Base-by-base conservation (phyloP, 345 rosid genomes). In the Reutealis trisperma region DNA sequence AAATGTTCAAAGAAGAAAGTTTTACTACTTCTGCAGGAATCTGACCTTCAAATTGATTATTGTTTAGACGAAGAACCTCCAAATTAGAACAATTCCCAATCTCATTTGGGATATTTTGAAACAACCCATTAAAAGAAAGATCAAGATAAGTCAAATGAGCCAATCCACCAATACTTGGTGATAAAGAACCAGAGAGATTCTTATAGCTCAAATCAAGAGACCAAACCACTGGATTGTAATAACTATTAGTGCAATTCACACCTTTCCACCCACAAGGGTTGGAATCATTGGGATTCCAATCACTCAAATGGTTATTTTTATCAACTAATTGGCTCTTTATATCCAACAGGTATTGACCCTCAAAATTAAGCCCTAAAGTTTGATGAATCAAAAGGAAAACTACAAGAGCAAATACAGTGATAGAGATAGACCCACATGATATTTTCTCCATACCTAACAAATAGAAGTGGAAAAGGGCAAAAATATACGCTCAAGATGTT, bases 241-340 rank as follows among this genome's bases (percentile, higher is more conserved):
- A 37, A 37, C 6, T 75, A 80, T 78, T 51, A 63, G 84, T 82
- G 83, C 98, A 94, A 18, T 76, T 83, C 76, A 94, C 98, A 55
- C 97, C 97, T 1, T 15, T 77, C 98, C 98, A 94, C 68, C 83
- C 78, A 86, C 98, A 94, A 67, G 98, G 98, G 27, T 83, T 87
- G 71, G 91, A 69, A 88, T 89, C 93, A 81, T 75, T 81, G 32
- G 87, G 81, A 62, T 90, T 82, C 98, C 98, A 94, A 76, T 83
- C 83, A 64, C 65, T 75, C 71, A 94, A 73, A 82, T 77, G 69
- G 41, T 85, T 76, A 77, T 74, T 67, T 2, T 77, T 70, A 85
- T 88, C 98, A 73, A 83, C 80, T 57, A 94, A 71, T 57, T 77
- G 77, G 75, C 78, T 79, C 84, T 90, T 93, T 58, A 94, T 84